Conservation (phyloP, 257 asterid genomes). For the Coffea canephora region DNA sequence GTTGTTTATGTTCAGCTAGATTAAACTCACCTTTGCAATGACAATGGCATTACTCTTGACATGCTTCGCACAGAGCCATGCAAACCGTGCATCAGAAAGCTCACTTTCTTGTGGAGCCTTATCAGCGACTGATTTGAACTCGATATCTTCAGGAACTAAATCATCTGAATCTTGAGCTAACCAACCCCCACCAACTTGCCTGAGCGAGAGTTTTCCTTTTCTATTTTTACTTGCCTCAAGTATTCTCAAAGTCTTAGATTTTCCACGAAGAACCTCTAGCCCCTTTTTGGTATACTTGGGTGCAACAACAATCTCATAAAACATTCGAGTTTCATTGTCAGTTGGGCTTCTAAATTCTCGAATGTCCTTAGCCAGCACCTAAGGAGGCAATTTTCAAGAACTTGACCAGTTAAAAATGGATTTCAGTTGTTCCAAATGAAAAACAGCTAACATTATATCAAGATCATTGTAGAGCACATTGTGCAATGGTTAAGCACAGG, state of each 20-base stretch:
- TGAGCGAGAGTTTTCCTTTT: conserved; percentile 77
- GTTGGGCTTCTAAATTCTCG: conserved; percentile 94
- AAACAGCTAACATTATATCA: background rate
- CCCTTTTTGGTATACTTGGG: conserved; percentile 82
- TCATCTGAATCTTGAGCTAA: conserved; percentile 97
- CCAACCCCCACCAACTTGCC: conserved; percentile 99
- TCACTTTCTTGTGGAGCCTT: conserved; percentile 66
- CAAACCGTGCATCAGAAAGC: conserved; percentile 74
- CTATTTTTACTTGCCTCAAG: conserved; percentile 79
- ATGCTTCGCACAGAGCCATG: conserved; percentile 94
- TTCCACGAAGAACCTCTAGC: conserved; percentile 90
- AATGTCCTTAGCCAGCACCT: conserved; percentile 91
- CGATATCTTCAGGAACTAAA: conserved; percentile 72
- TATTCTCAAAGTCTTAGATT: conserved; percentile 89
- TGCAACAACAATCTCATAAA: conserved; percentile 91
- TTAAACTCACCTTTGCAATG: conserved; percentile 61
- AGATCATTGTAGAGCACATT: background rate
- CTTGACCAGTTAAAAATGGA: background rate
- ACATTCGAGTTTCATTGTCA: conserved; percentile 90
- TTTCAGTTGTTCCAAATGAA: background rate
- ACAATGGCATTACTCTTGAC: conserved; percentile 97
- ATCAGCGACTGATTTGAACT: conserved; percentile 62
- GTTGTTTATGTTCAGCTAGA: background rate
- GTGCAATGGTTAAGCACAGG: background rate
- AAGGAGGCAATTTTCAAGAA: conserved; percentile 3